These are phyloP conservation scores for Paramyrothecium sp. DNA, from an alignment of 2,329 filamentous ascomycete genomes.

Conservation along the genomic window DNA sequence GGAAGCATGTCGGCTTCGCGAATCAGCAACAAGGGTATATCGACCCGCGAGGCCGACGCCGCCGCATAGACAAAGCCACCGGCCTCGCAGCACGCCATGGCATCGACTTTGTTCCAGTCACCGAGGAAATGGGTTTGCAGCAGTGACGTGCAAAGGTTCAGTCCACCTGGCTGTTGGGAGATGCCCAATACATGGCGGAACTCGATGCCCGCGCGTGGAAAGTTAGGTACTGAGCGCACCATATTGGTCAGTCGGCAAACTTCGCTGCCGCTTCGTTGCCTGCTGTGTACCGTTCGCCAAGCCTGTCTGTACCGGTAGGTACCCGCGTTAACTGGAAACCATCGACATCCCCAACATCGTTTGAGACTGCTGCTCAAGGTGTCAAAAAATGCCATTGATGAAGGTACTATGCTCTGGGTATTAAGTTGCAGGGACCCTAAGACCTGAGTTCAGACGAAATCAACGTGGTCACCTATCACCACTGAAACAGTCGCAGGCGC, in stretches of 20 bases:
- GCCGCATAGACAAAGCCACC: conserved; percentile 58
- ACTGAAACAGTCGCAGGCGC: no score
- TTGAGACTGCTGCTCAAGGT: no score
- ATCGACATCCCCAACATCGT: no score
- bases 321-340: no score
- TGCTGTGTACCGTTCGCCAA: no score
- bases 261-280: no score
- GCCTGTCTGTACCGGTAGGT: no score
- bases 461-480: no score
- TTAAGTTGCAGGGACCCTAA: no score
- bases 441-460: no score
- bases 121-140: conserved; percentile 42
- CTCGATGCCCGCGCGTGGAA: conserved; percentile 47
- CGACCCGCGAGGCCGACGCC: conserved; percentile 39
- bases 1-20: conserved; percentile 59
- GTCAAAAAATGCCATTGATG: no score
- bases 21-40: conserved; percentile 46
- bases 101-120: conserved; percentile 44
- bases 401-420: no score
- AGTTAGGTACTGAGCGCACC: conserved; percentile 46
- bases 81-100: conserved; percentile 52
- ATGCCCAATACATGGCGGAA: conserved; percentile 61
- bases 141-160: conserved; percentile 49
- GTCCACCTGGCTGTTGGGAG: conserved; percentile 46
- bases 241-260: conserved; percentile 47